These are phyloP conservation scores for Nemophila menziesii DNA, from an alignment of 257 asterid genomes.

Conservation along the genomic window DNA sequence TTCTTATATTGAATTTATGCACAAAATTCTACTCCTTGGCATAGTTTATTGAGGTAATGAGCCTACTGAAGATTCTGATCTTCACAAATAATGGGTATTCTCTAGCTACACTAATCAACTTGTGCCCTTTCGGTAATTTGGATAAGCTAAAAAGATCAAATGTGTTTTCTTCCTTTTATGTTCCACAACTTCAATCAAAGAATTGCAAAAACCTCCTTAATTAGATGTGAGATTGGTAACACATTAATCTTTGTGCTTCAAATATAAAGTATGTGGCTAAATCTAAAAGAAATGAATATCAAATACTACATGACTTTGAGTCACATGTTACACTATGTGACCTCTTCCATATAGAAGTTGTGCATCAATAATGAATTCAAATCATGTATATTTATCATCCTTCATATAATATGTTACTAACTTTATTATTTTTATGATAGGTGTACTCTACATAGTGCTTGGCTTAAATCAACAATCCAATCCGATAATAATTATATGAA, in stretches of 20 bases:
- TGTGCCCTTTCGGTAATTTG: constrained; percentile 12
- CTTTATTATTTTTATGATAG: no score
- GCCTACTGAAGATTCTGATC: constrained; percentile 13
- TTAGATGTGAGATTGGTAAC: constrained; percentile 16
- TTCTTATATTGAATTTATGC: constrained; percentile 20
- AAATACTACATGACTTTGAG: constrained; percentile 21
- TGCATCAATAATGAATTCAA: constrained; percentile 18
- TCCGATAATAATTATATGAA: no score
- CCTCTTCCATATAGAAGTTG: constrained; percentile 19
- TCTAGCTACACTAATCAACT: constrained; percentile 13
- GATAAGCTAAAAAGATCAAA: constrained; percentile 20
- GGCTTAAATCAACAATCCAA: no score
- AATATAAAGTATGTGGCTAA: constrained; percentile 15
- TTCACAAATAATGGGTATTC: constrained; percentile 19
- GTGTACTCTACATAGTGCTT: no score
- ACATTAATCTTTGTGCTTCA: constrained; percentile 14
- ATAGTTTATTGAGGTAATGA: constrained; percentile 10
- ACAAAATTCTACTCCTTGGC: constrained; percentile 16
- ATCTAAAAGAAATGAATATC: constrained; percentile 21
- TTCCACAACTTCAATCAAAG: constrained; percentile 9
- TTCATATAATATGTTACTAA: no score
- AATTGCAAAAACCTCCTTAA: constrained; percentile 22
- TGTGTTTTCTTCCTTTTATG: constrained; percentile 14
- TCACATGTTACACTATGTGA: constrained; percentile 14
- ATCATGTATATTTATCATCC: no score